These are phyloP conservation scores for Penicillium goetzii DNA, from an alignment of 495 filamentous ascomycete genomes.

Conservation along the genomic window DNA sequence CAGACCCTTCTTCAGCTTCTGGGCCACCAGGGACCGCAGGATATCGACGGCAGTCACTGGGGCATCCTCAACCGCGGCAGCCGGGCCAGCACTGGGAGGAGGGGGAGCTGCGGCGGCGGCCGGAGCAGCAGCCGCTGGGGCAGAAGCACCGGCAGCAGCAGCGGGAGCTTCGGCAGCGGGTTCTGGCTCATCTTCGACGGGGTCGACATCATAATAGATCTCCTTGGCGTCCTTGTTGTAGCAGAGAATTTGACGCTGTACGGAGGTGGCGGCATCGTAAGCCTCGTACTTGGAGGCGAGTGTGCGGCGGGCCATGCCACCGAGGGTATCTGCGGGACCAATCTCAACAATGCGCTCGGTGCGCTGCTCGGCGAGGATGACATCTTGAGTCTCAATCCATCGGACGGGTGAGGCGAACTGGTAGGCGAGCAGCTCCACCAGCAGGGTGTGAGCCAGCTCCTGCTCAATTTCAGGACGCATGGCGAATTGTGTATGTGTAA, in stretches of 20 bases:
- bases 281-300: constrained; percentile 98
- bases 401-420: constrained; percentile 98
- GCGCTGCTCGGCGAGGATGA: constrained; percentile 91
- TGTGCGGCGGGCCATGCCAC: constrained; percentile 96
- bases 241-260: constrained; percentile 96
- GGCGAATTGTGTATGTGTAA: constrained; percentile 42
- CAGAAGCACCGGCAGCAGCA: constrained; percentile 43
- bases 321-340: constrained; percentile 96
- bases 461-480: constrained; percentile 99
- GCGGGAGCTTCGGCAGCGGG: constrained; percentile 55
- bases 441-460: constrained; percentile 94
- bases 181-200: constrained; percentile 89
- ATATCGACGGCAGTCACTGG: constrained; percentile 89
- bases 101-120: constrained; percentile 60
- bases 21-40: constrained; percentile 88
- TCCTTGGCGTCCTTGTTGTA: constrained; percentile 99
- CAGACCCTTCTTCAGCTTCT: constrained; percentile 95
- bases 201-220: constrained; percentile 99
- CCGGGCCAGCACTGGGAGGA: constrained; percentile 80
- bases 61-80: constrained; percentile 80
- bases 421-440: constrained; percentile 97
- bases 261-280: constrained; percentile 93
- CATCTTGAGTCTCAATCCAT: constrained; percentile 99
- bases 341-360: constrained; percentile 98
- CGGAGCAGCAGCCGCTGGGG: constrained; percentile 54